phyloP scores from a whole-genome alignment of 2,329 filamentous ascomycete species.

The Hypoxylon sp. region DNA sequence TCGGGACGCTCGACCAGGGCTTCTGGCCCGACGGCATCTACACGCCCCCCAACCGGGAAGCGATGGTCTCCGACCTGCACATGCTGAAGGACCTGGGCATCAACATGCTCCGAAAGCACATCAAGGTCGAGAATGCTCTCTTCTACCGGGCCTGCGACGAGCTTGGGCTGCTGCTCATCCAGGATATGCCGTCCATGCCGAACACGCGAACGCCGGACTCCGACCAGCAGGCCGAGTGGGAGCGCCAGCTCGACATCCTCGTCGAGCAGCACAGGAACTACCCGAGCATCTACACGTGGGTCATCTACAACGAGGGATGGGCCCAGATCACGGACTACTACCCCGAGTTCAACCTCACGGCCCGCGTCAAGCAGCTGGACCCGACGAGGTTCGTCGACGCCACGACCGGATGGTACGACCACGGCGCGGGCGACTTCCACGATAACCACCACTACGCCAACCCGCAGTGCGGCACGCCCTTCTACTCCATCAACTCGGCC shows the following conservation, averaged over 20 bases:
- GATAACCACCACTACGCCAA: constrained; percentile 78
- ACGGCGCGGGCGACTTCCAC: constrained; percentile 71
- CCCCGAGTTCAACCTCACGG: constrained; percentile 65
- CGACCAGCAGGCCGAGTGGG: constrained; percentile 61
- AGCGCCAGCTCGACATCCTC: constrained; percentile 65
- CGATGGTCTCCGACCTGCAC: constrained; percentile 72
- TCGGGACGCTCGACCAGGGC: constrained; percentile 74
- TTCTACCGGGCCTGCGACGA: constrained; percentile 74
- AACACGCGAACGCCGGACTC: constrained; percentile 48
- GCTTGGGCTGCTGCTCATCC: constrained; percentile 71
- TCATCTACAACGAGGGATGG: constrained; percentile 79
- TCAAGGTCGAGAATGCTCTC: constrained; percentile 57
- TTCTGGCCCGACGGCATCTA: constrained; percentile 76
- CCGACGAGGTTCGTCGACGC: constrained; percentile 70
- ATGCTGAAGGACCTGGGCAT: constrained; percentile 71
- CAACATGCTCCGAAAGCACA: constrained; percentile 76
- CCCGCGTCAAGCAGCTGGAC: constrained; percentile 64
- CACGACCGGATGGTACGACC: constrained; percentile 71
- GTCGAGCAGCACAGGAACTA: constrained; percentile 70
- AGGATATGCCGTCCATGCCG: constrained; percentile 73
- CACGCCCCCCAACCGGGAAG: constrained; percentile 69
- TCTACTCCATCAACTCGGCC: constrained; percentile 64
- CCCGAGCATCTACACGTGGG: constrained; percentile 70
- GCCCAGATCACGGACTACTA: constrained; percentile 62
- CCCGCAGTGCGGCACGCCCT: constrained; percentile 74